These are phyloP conservation scores for Geranium rotundifolium DNA, from an alignment of 345 rosid species.

Conservation along the genomic window DNA sequence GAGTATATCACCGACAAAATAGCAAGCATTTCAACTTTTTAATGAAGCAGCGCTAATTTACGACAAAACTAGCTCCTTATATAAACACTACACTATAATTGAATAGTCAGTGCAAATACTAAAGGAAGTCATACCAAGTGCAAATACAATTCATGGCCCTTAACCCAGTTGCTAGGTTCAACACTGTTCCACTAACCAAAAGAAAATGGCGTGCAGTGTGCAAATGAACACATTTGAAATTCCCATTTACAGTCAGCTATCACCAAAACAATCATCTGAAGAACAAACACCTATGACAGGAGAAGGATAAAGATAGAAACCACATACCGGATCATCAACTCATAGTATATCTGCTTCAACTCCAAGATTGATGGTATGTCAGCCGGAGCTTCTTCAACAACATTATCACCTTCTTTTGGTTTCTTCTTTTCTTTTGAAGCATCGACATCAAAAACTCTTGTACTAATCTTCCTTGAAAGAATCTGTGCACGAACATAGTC, in stretches of 20 bases:
- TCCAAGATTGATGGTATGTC: constrained; percentile 80
- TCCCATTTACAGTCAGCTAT: no score
- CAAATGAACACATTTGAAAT: no score
- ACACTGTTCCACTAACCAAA: no score
- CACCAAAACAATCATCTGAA: neutral
- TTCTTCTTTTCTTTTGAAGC: constrained; percentile 78
- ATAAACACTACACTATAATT: no score
- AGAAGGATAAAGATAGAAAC: neutral
- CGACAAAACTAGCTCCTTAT: no score
- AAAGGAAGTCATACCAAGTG: neutral
- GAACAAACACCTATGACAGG: neutral
- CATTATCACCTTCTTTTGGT: constrained; percentile 79
- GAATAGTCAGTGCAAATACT: neutral
- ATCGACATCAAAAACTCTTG: constrained; percentile 74
- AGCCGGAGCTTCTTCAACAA: constrained; percentile 91
- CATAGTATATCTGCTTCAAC: constrained; percentile 74
- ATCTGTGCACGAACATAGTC: constrained; percentile 94
- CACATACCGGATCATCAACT: constrained; percentile 72
- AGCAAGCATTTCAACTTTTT: no score
- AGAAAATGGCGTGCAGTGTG: no score
- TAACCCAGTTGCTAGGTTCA: neutral
- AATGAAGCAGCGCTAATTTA: no score
- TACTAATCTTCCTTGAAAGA: constrained; percentile 87
- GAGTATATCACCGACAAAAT: no score
- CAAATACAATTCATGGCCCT: neutral